A percentile compares a stretch with the other conserved stretches of the same genome.
phyloP scores from a whole-genome alignment of 371 early-diverging fungal species.

The Nosema muscidifuracis region DNA sequence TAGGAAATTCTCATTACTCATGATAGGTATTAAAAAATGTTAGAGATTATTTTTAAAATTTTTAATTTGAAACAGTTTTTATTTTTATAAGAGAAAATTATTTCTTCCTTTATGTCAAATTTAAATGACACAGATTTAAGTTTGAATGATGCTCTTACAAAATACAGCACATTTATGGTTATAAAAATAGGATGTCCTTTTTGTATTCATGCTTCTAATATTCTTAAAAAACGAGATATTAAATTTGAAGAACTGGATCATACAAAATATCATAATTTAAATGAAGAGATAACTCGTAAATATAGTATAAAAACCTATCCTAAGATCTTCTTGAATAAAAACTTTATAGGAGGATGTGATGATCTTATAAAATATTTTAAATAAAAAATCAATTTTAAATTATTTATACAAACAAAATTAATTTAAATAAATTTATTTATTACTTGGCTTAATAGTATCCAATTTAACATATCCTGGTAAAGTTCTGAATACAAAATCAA shows the following conservation, averaged over 20 bases:
- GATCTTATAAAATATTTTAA: conserved; percentile 37
- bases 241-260: conserved; percentile 20
- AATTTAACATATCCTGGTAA: not conserved
- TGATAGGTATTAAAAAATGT: too few relatives aligned
- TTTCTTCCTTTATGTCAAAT: too few relatives aligned
- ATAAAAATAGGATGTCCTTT: conserved; percentile 35
- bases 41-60: too few relatives aligned
- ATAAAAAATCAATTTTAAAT: too few relatives aligned
- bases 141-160: conserved; percentile 12
- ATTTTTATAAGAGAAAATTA: too few relatives aligned
- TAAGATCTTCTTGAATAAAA: conserved; percentile 43
- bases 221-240: conserved; percentile 26
- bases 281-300: conserved; percentile 22
- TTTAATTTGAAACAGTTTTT: too few relatives aligned
- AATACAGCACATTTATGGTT: conserved; percentile 38
- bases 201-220: conserved; percentile 36
- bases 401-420: too few relatives aligned
- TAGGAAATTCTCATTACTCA: too few relatives aligned
- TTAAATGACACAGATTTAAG: too few relatives aligned
- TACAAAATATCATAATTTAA: conserved; percentile 12
- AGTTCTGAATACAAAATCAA: not conserved
- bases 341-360: conserved; percentile 53
- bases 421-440: too few relatives aligned
- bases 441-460: not conserved
- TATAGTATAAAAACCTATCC: conserved; percentile 44